Evolutionary conservation across 1,284 basidiomycete genomes (phyloP).

Genomic region (Hemileia vastatrix): DNA sequence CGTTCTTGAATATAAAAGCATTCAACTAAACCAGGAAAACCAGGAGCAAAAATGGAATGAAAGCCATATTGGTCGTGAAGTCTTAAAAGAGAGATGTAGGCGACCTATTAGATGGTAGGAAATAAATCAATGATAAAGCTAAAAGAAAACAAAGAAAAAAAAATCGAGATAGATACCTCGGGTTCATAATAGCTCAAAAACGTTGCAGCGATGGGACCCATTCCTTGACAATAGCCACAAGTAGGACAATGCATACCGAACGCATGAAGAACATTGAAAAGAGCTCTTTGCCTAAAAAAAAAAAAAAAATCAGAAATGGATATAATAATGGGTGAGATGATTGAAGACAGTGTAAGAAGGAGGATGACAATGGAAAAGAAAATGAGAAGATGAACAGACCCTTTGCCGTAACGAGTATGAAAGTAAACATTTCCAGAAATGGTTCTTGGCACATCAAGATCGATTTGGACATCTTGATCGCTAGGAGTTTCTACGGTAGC

Average conservation of each 20-base stretch:
- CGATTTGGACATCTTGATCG: constrained; percentile 78
- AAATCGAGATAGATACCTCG: constrained; percentile 49
- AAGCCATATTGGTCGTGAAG: constrained; percentile 80
- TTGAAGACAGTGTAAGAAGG: neutral
- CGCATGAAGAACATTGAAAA: constrained; percentile 88
- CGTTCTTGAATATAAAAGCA: constrained; percentile 88
- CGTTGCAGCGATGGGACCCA: constrained; percentile 94
- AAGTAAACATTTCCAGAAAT: constrained; percentile 92
- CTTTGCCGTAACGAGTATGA: constrained; percentile 86
- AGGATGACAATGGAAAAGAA: neutral
- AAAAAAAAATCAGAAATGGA: neutral
- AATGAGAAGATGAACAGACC: constrained; percentile 50
- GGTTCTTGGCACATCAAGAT: constrained; percentile 92
- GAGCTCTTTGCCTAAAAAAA: constrained; percentile 63
- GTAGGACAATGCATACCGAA: constrained; percentile 71
- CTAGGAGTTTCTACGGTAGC: constrained; percentile 41
- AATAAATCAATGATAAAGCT: neutral
- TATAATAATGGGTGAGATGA: neutral
- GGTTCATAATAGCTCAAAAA: constrained; percentile 86
- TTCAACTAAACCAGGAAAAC: constrained; percentile 90
- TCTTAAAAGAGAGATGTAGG: constrained; percentile 70
- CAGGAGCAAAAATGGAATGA: constrained; percentile 81
- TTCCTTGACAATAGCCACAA: constrained; percentile 99
- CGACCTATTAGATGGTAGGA: constrained; percentile 49
- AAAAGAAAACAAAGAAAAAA: neutral